phyloP scores from a whole-genome alignment of 2,329 filamentous ascomycete species.

The Aspergillus sp. region DNA sequence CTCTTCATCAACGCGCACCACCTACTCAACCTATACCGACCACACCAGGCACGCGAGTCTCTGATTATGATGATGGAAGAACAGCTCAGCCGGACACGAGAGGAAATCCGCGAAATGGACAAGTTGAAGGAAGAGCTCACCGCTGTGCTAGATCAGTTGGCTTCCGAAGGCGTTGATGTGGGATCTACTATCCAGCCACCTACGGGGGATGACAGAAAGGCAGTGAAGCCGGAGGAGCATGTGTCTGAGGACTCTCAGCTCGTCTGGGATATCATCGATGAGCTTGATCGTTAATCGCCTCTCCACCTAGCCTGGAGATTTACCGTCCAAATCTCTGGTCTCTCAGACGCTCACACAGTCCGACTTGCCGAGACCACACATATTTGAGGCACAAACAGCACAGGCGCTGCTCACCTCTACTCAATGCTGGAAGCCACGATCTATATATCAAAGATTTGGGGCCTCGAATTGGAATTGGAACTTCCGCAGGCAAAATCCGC shows the following conservation, averaged over 20 bases:
- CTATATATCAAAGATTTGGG: not conserved
- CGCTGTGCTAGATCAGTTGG: constrained; percentile 40
- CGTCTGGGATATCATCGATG: constrained; percentile 47
- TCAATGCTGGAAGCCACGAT: not conserved
- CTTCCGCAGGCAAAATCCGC: not conserved
- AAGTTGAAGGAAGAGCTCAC: constrained; percentile 72
- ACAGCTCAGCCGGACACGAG: constrained; percentile 71
- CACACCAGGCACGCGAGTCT: constrained; percentile 88
- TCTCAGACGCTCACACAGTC: not conserved
- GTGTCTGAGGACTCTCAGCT: constrained; percentile 35
- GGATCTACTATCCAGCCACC: constrained; percentile 16
- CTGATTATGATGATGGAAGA: constrained; percentile 87
- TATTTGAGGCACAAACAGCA: not conserved
- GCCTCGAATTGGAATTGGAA: not conserved
- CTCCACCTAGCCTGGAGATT: too few relatives aligned
- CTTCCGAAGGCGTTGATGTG: constrained; percentile 34
- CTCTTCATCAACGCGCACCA: constrained; percentile 92
- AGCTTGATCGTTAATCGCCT: constrained; percentile 19
- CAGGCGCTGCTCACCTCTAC: not conserved
- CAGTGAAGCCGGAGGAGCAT: constrained; percentile 23
- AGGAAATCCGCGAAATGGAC: constrained; percentile 78
- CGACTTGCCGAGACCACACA: not conserved
- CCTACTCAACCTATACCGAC: constrained; percentile 90
- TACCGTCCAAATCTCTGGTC: too few relatives aligned
- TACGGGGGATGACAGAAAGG: constrained; percentile 11